These are phyloP conservation scores for Rhododendron vialii DNA, from an alignment of 148 eudicot species.

Conservation along the genomic window DNA sequence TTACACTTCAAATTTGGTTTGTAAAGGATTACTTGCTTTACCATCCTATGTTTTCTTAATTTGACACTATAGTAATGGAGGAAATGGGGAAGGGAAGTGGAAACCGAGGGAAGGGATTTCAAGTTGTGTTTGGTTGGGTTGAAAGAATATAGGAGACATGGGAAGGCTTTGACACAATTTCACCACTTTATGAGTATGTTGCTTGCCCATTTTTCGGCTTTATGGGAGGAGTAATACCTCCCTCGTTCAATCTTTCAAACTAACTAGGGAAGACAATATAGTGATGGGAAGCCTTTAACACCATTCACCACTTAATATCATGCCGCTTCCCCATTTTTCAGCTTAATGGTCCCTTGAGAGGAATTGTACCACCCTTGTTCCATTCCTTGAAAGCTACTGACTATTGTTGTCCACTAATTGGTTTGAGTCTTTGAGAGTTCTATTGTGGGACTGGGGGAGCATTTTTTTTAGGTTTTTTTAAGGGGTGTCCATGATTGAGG, in stretches of 20 bases:
- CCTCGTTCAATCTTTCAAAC: neutral
- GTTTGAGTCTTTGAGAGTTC: neutral
- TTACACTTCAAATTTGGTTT: neutral
- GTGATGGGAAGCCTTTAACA: neutral
- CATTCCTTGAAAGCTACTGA: neutral
- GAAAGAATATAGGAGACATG: neutral
- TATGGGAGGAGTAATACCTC: neutral
- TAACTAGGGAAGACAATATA: neutral
- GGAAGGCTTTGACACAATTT: neutral
- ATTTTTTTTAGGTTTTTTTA: neutral
- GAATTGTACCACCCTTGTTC: neutral
- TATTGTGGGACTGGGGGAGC: neutral
- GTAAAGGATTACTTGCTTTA: neutral
- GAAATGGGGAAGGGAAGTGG: neutral
- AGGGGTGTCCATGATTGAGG: neutral
- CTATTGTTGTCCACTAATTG: neutral
- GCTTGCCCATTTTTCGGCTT: neutral
- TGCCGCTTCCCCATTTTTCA: neutral
- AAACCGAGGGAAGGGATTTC: neutral
- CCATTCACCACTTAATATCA: neutral
- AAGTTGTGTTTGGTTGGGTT: neutral
- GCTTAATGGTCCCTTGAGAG: neutral
- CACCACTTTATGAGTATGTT: neutral
- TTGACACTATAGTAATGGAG: neutral
- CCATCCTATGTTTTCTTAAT: neutral